Evolutionary conservation across 345 rosid genomes (phyloP), one percentile per base, ranked within the genome.

Genomic region (Balakata baccata): DNA sequence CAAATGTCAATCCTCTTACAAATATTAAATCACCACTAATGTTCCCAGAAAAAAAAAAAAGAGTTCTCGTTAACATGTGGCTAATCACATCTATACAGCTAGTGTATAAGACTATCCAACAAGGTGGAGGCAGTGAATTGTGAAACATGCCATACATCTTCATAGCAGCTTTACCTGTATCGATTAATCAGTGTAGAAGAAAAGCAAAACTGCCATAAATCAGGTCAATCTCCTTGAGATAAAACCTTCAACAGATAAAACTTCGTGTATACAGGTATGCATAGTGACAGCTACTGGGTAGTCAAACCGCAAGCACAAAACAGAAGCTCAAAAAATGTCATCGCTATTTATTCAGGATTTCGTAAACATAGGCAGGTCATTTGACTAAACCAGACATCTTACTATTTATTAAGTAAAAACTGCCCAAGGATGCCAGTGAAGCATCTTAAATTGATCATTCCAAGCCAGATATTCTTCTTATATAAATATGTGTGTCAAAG

Each of bases 361-460:
- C 34, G 10, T 43, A 10, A 43, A 10, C 7, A 43, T 1, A 56
- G 23, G 29, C 6, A 10, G 6, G 17, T 13, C 34, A 49, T 13
- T 22, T 57, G 41, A 46, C 29, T 43, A 43, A 45, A 46, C 51
- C 66, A 18, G 46, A 20, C 45, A 57, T 67, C 72, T 58, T 20
- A 64, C 61, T n/a, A 50, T 57, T 67, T n/a, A n/a, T n/a, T n/a
- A n/a, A 4, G 18, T 47, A 64, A 23, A n/a, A 7, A 41, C 6
- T 45, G 46, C 68, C 65, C 61, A 11, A 34, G 10, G 60, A 73
- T 64, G 50, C 53, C 47, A 46, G 60, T 14, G 46, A 20, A 56
- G 71, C 39, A 57, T 56, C 71, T 64, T 11, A 45, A 22, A 4
- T 62, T 37, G 37, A 47, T 37, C 5, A 22, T 39, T 52, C 38